Base-by-base conservation (phyloP, 2,329 filamentous ascomycete species). In the Bretziella fagacearum region DNA sequence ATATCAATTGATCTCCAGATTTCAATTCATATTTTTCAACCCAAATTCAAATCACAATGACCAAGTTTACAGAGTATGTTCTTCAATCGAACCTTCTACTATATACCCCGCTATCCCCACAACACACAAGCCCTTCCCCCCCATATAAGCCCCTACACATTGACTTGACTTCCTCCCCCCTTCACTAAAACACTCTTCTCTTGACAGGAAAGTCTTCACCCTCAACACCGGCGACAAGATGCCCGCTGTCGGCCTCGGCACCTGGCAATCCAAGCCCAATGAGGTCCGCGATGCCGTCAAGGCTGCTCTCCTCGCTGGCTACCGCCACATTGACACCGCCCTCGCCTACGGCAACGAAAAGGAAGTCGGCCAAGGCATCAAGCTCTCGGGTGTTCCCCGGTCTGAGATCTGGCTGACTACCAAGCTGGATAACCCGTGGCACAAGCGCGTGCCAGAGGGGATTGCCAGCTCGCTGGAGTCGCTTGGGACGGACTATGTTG, bases 381-480 rank as follows among this genome's bases (percentile, higher is more conserved):
- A 67, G 53, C 71, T 71, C 42, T 73, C 73, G 2, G 77, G 75
- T 25, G 71, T 83, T 1, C 70, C 77, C n/a, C 71, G 79, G 20
- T 65, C 70, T 47, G 64, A 81, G 55, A 74, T 82, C 59, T 84
- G 74, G 70, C 61, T 83, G 49, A 89, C 84, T 45, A 85, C 82
- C 55, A 93, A 91, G 71, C 74, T 89, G 46, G 75, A 84, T 68
- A 86, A 87, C 70, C 71, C 79, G 44, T 81, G 78, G 72, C 81
- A 86, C 65, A 76, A 81, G 64, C 70, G 73, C 52, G 79, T 79
- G 23, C 63, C 68, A 32, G 72, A 79, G 57, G 79, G 70, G 20
- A 66, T 83, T 48, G 67, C 72, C 50, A 63, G 64, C 46, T 78
- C 74, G 8, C 65, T 82, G 49, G 67, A 72, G 58, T 71, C 69